Evolutionary conservation across 805 yeast genomes (phyloP), one percentile per base, ranked within the genome.

Genomic region (Isabelozyma gotoi): DNA sequence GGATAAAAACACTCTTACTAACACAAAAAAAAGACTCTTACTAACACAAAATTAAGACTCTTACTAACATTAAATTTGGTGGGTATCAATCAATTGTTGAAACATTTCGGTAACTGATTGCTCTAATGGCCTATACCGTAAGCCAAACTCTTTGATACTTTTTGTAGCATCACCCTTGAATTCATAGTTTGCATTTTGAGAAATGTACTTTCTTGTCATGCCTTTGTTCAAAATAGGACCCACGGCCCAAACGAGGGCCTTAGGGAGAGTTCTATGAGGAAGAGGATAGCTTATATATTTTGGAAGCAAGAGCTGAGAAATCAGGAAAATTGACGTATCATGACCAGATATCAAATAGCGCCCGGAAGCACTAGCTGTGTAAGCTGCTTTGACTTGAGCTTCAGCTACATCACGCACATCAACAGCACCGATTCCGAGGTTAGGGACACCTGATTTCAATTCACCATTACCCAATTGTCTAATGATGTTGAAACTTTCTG

Each of bases 401-500:
- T 21, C 42, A 21, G 42, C 42, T 12, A 39, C 33, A 24, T 39
- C 38, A n/a, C 42, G 24, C 2, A 39, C 42, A 39, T 39, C 42
- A 11, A 39, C 32, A 33, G 33, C 36, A 8, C 42, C 42, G 14
- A 39, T 7, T 17, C 32, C 38, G 11, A 39, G 20, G 33, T 39
- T 10, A 11, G 42, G 42, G 7, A 18, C 32, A 18, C 42, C 42
- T n/a, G 8, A 14, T 8, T 19, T 33, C 37, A 39, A 33, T 7
- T 10, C 16, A 6, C 44, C 44, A 31, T 31, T 20, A 7, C 40
- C 44, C 16, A 41, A 24, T 16, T n/a, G 33, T 7, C 36, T 15
- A 36, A 41, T 41, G 31, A 41, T 37, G 29, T 18, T 41, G 40
- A 41, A 41, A 36, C 44, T 41, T 29, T 41, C 40, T 2, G 44